These are phyloP conservation scores for Ceratobasidium sp. DNA, from an alignment of 1,284 basidiomycete genomes.

Conservation along the genomic window DNA sequence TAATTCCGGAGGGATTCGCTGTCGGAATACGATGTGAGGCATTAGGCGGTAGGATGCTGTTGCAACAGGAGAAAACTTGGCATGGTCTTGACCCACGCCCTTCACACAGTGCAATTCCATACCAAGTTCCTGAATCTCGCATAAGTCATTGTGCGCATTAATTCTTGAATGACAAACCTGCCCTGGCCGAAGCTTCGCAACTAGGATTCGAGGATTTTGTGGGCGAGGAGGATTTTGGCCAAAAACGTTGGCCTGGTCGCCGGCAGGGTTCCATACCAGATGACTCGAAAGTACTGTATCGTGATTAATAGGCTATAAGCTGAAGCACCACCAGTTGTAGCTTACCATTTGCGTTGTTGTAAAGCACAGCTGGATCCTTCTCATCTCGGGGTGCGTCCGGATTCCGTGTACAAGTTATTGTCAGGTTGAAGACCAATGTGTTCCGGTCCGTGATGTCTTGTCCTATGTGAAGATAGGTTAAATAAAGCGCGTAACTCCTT, in stretches of 20 bases:
- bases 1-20: slow-evolving; percentile 68
- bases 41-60: slow-evolving; percentile 95
- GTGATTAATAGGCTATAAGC: background rate
- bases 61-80: slow-evolving; percentile 97
- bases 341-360: slow-evolving; percentile 65
- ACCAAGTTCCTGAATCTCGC: slow-evolving; percentile 65
- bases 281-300: slow-evolving; percentile 76
- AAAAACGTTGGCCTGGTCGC: slow-evolving; percentile 73
- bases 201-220: slow-evolving; percentile 84
- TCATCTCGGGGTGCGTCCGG: slow-evolving; percentile 58
- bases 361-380: slow-evolving; percentile 70
- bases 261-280: slow-evolving; percentile 83
- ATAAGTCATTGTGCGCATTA: background rate
- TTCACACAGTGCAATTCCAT: slow-evolving; percentile 94
- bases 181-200: slow-evolving; percentile 94
- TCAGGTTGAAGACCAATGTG: slow-evolving; percentile 88
- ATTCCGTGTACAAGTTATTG: slow-evolving; percentile 74
- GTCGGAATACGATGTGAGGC: slow-evolving; percentile 82
- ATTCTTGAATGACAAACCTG: slow-evolving; percentile 49
- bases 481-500: background rate
- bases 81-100: slow-evolving; percentile 95
- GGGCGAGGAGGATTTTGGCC: slow-evolving; percentile 63
- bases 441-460: slow-evolving; percentile 85
- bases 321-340: background rate
- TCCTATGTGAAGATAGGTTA: slow-evolving; percentile 44